Conservation (phyloP, 805 yeast genomes). For the Candida khao-thaluensis region DNA sequence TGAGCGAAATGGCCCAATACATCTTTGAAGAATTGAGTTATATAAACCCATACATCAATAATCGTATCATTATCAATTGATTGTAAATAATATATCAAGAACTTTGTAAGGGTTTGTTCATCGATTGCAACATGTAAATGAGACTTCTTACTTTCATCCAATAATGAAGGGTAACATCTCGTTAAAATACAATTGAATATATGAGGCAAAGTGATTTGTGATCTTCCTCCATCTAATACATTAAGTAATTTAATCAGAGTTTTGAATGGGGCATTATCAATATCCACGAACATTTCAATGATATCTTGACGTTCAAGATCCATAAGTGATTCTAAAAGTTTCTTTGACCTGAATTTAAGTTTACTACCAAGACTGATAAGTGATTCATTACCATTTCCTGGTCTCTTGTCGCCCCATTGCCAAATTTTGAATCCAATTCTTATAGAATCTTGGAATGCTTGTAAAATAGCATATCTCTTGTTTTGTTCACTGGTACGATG, state of each 20-base stretch:
- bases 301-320: slow-evolving; percentile 70
- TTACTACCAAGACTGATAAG: slow-evolving; percentile 48
- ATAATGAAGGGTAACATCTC: slow-evolving; percentile 38
- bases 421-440: slow-evolving; percentile 61
- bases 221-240: slow-evolving; percentile 80
- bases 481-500: slow-evolving; percentile 49
- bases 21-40: slow-evolving; percentile 60
- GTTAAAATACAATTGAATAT: slow-evolving; percentile 55
- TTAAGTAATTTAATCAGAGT: slow-evolving; percentile 58
- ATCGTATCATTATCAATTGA: slow-evolving; percentile 73
- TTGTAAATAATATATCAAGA: slow-evolving; percentile 59
- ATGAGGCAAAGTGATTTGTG: slow-evolving; percentile 69
- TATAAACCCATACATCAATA: slow-evolving; percentile 71
- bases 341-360: slow-evolving; percentile 67
- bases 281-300: slow-evolving; percentile 59
- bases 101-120: slow-evolving; percentile 46
- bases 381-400: slow-evolving; percentile 18
- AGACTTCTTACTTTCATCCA: slow-evolving; percentile 39
- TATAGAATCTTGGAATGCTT: slow-evolving; percentile 62
- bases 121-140: slow-evolving; percentile 47
- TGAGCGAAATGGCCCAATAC: slow-evolving; percentile 45
- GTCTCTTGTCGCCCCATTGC: slow-evolving; percentile 59
- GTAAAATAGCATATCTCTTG: slow-evolving; percentile 55
- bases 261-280: slow-evolving; percentile 20
- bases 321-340: slow-evolving; percentile 61